phyloP scores from a whole-genome alignment of 2,329 filamentous ascomycete species.

The Coniochaeta sp. region DNA sequence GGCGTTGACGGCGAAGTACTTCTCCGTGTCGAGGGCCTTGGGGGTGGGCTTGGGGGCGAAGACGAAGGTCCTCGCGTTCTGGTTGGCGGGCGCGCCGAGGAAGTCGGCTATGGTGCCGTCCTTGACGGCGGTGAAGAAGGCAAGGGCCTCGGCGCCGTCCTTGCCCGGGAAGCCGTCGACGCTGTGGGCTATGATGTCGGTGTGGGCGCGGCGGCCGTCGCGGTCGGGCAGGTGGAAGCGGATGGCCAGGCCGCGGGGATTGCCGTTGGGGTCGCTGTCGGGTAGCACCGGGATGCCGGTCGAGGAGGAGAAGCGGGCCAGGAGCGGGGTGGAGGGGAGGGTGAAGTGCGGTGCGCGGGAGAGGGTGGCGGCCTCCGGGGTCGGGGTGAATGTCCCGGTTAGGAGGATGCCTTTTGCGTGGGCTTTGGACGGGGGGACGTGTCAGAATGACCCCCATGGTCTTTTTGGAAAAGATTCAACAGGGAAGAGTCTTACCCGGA shows the following conservation, averaged over 20 bases:
- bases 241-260: conserved; percentile 39
- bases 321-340: conserved; percentile 32
- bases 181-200: conserved; percentile 47
- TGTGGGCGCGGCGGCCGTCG: conserved; percentile 33
- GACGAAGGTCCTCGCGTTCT: conserved; percentile 38
- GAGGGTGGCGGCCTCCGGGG: conserved; percentile 31
- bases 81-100: conserved; percentile 28
- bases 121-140: conserved; percentile 34
- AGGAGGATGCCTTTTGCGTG: conserved; percentile 47
- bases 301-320: conserved; percentile 41
- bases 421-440: conserved; percentile 30
- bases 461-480: conserved; percentile 31
- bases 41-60: conserved; percentile 40
- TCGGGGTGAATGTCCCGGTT: conserved; percentile 43
- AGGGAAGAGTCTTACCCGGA: conserved; percentile 2
- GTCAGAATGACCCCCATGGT: conserved; percentile 24
- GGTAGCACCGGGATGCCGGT: conserved; percentile 42
- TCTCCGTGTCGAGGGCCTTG: conserved; percentile 36
- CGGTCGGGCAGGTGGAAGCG: conserved; percentile 35
- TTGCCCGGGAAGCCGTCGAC: conserved; percentile 42
- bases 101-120: conserved; percentile 30
- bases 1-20: conserved; percentile 40
- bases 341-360: conserved; percentile 41
- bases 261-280: conserved; percentile 36
- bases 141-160: conserved; percentile 44